These are phyloP conservation scores for Clathrus columnatus DNA, from an alignment of 768 basidiomycete genomes.

Conservation along the genomic window DNA sequence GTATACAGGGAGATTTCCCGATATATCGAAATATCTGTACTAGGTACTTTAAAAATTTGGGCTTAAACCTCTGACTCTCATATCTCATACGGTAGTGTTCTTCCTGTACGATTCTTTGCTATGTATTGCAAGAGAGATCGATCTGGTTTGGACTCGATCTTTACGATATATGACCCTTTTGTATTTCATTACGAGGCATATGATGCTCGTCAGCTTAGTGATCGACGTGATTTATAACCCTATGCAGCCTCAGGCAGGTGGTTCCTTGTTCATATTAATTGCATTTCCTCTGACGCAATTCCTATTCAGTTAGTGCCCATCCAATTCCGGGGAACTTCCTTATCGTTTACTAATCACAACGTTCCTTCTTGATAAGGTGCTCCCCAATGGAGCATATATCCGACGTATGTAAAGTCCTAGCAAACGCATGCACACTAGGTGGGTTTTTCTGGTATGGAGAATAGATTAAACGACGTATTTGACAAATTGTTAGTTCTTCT, in stretches of 20 bases:
- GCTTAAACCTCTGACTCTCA: neutral
- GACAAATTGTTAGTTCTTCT: conserved; percentile 1
- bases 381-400: conserved; percentile 1
- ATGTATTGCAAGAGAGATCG: conserved; percentile 3
- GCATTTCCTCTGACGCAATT: neutral
- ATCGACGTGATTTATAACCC: neutral
- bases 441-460: too few relatives aligned
- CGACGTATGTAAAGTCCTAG: neutral
- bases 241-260: neutral
- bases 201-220: conserved; percentile 1
- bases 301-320: neutral
- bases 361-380: neutral
- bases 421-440: neutral
- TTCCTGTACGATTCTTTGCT: conserved; percentile 5
- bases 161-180: conserved; percentile 7
- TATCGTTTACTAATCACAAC: neutral
- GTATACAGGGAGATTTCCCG: conserved; percentile 1
- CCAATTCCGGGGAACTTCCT: neutral
- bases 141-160: conserved; percentile 6
- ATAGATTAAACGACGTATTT: too few relatives aligned
- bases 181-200: conserved; percentile 6
- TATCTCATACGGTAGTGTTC: neutral
- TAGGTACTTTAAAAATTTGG: neutral
- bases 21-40: conserved; percentile 1
- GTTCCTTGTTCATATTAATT: neutral